Percentiles rank a stretch among this genome's conserved stretches.
These are phyloP conservation scores for Boletus putidus DNA, from an alignment of 1,284 basidiomycete species.

Conservation along the genomic window DNA sequence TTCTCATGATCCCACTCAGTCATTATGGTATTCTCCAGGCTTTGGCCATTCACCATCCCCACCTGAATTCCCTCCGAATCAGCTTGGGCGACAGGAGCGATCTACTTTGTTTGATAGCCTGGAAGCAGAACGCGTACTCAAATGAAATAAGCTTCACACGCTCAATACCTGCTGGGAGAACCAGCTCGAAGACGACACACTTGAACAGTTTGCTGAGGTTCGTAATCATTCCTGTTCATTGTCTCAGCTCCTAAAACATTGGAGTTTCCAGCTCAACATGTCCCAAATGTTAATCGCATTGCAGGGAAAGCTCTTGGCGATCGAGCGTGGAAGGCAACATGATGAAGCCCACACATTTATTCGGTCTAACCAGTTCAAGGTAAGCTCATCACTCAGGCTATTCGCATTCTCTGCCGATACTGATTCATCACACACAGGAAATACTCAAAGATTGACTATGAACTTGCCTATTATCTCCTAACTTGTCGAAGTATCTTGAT, in stretches of 20 bases:
- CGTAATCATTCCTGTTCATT: not conserved
- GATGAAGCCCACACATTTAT: not conserved
- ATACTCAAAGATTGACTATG: constrained; percentile 4
- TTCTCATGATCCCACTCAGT: not conserved
- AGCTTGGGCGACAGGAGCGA: not conserved
- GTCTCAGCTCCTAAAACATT: not conserved
- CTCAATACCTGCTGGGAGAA: not conserved
- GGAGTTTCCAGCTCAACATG: not conserved
- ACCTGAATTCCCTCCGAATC: not conserved
- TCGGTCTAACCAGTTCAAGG: constrained; percentile 5
- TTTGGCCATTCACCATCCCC: too few species aligned
- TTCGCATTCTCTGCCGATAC: not conserved
- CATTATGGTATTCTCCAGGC: not conserved
- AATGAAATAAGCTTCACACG: not conserved
- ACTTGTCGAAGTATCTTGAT: constrained; percentile 2
- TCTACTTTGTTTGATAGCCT: not conserved
- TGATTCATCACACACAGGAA: not conserved
- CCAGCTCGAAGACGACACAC: not conserved
- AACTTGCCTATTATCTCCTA: constrained; percentile 6
- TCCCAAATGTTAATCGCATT: constrained; percentile 4
- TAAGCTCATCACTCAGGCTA: not conserved
- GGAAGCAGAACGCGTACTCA: not conserved
- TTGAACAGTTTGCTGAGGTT: not conserved
- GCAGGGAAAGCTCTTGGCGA: not conserved
- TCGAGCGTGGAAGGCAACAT: not conserved